Base-by-base conservation (phyloP, 306 rosid species). In the Oxytropis ochrocephala region DNA sequence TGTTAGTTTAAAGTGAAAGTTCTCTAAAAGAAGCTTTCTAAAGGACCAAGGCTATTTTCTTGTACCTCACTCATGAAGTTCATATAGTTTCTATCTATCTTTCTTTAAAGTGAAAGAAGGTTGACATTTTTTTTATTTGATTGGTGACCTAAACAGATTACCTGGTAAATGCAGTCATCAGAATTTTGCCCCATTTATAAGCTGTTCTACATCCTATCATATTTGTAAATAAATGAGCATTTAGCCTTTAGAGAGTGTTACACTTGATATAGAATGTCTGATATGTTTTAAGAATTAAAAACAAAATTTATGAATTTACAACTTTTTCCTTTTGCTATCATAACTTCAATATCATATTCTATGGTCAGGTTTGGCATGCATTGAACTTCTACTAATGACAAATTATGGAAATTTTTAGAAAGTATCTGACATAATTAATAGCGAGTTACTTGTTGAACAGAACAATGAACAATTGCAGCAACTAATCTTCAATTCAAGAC, bases 301-400 rank as follows among this genome's bases (percentile, higher is more conserved):
- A 3, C 42, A 49, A 36, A 60, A 18, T 59, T 48, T 56, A 43
- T 42, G 38, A 52, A 49, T n/a, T n/a, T 51, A 50, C 30, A 32
- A 30, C 27, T 48, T 51, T 19, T 69, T 60, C 54, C 68, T 56
- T 75, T 46, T 43, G 27, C 35, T 49, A 57, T 11, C 2, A 58
- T 57, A 47, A 48, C n/a, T 47, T 66, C 29, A 58, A 14, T 75
- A 11, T 67, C 44, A 21, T 57, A 24, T 75, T 67, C 24, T 55
- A 58, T 27, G 24, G 35, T 49, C 36, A 19, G 2, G 2, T 58
- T 68, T 59, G 52, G 33, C 74, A 14, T 48, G 69, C 8, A 21
- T 21, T 21, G 24, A 1, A 21, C 2, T 21, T 21, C 24, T 21
- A 21, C 24, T 1, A 21, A 21, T 21, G 24, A 21, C 24, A 21